Base-by-base conservation (phyloP, 495 filamentous ascomycete species). In the Melanomma pulvis-pyrius region DNA sequence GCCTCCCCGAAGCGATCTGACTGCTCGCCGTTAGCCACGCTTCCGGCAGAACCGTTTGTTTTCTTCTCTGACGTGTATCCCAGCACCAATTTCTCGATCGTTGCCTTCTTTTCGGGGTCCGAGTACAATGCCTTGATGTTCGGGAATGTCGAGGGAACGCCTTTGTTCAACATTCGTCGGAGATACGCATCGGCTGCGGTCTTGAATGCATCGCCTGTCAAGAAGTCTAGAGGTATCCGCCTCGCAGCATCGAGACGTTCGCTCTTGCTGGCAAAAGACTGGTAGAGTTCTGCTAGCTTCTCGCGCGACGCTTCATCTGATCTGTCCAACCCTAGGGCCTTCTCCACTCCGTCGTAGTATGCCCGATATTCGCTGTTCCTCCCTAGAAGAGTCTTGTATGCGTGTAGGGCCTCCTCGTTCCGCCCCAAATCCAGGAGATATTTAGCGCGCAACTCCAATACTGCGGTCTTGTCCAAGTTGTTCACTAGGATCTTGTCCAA, bases 81-180 rank as follows among this genome's bases (percentile, higher is more conserved):
- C 72, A 96, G 85, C 6, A 92, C 93, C 44, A 99, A 71, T 12
- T 84, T 81, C 65, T 89, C 86, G 32, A 98, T 85, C 1, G 79
- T 84, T 32, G 89, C 83, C 69, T 87, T 89, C 81, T 99, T 98
- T 67, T 78, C 81, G 1, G 83, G 50, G 73, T 93, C 88, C 24
- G 80, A 80, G 78, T 97, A 98, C 21, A 99, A 83, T 48, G 92
- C 82, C 80, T 98, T 99, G 65, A 99, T 83, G 77, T 98, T 98
- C 4, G 92, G 91, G 75, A 99, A 98, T 2, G 92, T 89, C 0
- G 94, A 98, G 7, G 96, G 93, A 19, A 98, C 90, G n/a, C 96
- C 96, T 77, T 93, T 98, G 73, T 89, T 87, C 29, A 99, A 82
- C 91, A 96, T 92, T 4, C 89, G 84, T 67, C 88, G 81, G 59